Evolutionary conservation across 208 protist genomes (phyloP).

Genomic region (Borovskyia barvae): DNA sequence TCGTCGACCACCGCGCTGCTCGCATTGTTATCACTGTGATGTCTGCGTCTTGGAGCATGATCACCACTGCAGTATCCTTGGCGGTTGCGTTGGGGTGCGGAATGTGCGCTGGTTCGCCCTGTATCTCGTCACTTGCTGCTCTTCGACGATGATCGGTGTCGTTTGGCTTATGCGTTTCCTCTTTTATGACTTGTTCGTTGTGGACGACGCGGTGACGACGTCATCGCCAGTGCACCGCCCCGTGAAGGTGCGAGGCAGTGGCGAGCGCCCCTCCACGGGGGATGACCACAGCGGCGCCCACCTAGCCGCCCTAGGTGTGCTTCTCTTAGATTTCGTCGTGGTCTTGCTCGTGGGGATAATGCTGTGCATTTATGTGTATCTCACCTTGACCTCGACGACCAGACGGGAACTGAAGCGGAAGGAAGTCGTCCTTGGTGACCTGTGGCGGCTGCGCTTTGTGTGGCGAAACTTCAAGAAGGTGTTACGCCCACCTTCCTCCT

Average conservation of each 20-base stretch:
- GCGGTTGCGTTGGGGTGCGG: slow-evolving; percentile 78
- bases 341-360: slow-evolving; percentile 58
- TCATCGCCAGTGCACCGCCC: slow-evolving; percentile 47
- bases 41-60: slow-evolving; percentile 87
- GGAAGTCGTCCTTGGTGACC: slow-evolving; percentile 22
- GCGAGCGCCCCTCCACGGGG: slow-evolving; percentile 32
- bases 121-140: slow-evolving; percentile 35
- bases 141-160: slow-evolving; percentile 28
- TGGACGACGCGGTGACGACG: slow-evolving; percentile 18
- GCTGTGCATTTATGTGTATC: slow-evolving; percentile 48
- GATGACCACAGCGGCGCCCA: slow-evolving; percentile 5
- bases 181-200: slow-evolving; percentile 18
- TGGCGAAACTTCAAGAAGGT: slow-evolving; percentile 31
- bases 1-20: slow-evolving; percentile 67
- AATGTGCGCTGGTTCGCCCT: slow-evolving; percentile 84
- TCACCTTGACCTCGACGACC: slow-evolving; percentile 54
- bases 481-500: slow-evolving; percentile 27
- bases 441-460: slow-evolving; percentile 28
- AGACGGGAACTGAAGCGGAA: slow-evolving; percentile 38
- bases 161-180: slow-evolving; percentile 45
- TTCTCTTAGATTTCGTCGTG: slow-evolving; percentile 45
- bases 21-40: slow-evolving; percentile 87
- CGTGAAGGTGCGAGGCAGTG: no score
- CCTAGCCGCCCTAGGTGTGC: slow-evolving; percentile 28
- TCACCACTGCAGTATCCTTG: slow-evolving; percentile 89